phyloP scores from a whole-genome alignment of 108 stramenopile species.

The Conticribra guillardii region DNA sequence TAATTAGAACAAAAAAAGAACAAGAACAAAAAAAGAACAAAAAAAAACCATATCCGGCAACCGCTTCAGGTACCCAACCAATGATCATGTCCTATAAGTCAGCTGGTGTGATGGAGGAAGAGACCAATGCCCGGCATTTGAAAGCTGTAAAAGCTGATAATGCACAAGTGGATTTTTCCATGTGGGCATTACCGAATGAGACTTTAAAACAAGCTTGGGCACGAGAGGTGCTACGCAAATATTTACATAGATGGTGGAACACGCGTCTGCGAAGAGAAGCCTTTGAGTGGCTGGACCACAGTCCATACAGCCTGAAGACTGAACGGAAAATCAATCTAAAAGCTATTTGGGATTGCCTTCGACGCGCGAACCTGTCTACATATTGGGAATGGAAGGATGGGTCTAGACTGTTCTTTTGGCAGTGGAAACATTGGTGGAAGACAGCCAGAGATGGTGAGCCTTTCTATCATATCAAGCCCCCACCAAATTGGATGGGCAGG shows the following conservation, averaged over 20 bases:
- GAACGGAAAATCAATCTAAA: no score
- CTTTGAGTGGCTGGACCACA: background rate
- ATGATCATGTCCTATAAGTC: background rate
- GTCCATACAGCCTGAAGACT: background rate
- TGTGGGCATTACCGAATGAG: conserved; percentile 16
- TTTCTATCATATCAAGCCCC: background rate
- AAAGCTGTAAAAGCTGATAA: conserved; percentile 9
- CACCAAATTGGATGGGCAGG: conserved; percentile 5
- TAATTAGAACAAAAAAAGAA: no score
- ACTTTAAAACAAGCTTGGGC: background rate
- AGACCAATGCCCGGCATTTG: conserved; percentile 1
- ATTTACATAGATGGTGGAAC: background rate
- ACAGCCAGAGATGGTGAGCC: conserved; percentile 20
- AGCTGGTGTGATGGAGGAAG: background rate
- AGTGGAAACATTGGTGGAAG: conserved; percentile 26
- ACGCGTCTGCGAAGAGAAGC: conserved; percentile 1
- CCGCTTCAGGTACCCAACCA: no score
- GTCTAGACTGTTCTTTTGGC: conserved; percentile 34
- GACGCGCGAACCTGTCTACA: background rate
- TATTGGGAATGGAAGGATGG: conserved; percentile 49
- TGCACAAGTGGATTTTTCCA: conserved; percentile 6
- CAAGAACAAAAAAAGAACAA: no score
- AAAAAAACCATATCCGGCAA: no score
- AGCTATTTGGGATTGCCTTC: conserved; percentile 12
- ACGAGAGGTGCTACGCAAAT: conserved; percentile 1